Conservation (phyloP, 805 yeast species). For the Kazachstania bromeliacearum region DNA sequence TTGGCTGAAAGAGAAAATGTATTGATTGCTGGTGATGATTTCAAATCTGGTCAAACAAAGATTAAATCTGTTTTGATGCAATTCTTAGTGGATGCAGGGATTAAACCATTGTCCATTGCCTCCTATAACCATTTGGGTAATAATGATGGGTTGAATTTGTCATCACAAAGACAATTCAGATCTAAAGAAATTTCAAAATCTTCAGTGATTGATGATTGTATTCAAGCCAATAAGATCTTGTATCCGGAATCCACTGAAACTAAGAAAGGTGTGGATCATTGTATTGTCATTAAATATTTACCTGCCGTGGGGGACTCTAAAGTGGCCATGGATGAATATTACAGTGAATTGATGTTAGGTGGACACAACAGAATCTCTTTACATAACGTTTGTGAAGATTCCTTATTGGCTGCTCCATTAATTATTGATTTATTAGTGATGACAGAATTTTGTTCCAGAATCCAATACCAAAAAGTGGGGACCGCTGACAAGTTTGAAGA, state of each 20-base stretch:
- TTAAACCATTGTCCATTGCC: conserved; percentile 87
- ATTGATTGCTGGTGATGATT: conserved; percentile 94
- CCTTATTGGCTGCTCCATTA: conserved; percentile 87
- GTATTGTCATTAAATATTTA: conserved; percentile 89
- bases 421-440: conserved; percentile 85
- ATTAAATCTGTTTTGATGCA: conserved; percentile 94
- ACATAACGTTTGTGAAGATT: conserved; percentile 95
- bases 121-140: conserved; percentile 95
- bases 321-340: conserved; percentile 98
- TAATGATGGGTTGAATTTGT: conserved; percentile 88
- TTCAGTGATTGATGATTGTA: conserved; percentile 89
- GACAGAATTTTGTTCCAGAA: conserved; percentile 84
- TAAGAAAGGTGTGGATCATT: conserved; percentile 79
- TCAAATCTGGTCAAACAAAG: conserved; percentile 94
- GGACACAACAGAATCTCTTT: conserved; percentile 92
- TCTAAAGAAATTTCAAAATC: conserved; percentile 92
- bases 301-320: conserved; percentile 94
- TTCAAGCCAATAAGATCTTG: conserved; percentile 74
- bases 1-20: conserved; percentile 68
- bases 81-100: conserved; percentile 94
- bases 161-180: conserved; percentile 87
- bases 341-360: conserved; percentile 93
- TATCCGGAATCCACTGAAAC: conserved; percentile 41
- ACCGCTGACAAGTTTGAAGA: conserved; percentile 41
- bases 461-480: conserved; percentile 55